phyloP scores from a whole-genome alignment of 148 eudicot species.

The Silene latifolia region DNA sequence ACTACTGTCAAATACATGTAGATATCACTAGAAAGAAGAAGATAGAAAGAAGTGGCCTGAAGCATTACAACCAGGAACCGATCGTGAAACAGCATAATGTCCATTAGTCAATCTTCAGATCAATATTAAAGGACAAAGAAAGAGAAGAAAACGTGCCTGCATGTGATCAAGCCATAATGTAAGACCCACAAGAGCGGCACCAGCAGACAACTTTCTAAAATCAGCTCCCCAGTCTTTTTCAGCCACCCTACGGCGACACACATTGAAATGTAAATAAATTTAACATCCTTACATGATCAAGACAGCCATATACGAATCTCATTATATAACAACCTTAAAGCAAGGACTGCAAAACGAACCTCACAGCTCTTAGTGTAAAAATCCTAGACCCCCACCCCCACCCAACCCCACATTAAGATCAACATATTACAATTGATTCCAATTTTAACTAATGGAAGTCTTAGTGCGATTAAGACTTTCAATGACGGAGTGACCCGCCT shows the following conservation, averaged over 20 bases:
- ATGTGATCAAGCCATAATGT: conserved; percentile 98
- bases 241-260: conserved; percentile 67
- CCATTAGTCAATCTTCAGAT: not conserved
- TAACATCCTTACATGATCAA: not conserved
- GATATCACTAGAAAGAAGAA: not conserved
- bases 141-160: conserved; percentile 59
- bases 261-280: not conserved
- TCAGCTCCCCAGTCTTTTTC: conserved; percentile 99
- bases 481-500: too few relatives aligned
- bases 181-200: conserved; percentile 98
- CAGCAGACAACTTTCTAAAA: conserved; percentile 91
- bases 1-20: not conserved
- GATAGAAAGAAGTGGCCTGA: not conserved
- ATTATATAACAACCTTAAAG: not conserved
- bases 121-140: not conserved
- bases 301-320: not conserved
- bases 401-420: not conserved
- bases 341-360: not conserved
- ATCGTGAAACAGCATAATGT: not conserved
- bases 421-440: too few relatives aligned
- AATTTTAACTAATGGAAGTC: too few relatives aligned
- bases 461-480: too few relatives aligned
- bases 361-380: too few relatives aligned
- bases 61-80: not conserved
- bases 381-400: too few relatives aligned